Evolutionary conservation across 2,329 filamentous ascomycete species (phyloP), one percentile per base, ranked within the genome.

Genomic region (Diplodia scrobiculata): DNA sequence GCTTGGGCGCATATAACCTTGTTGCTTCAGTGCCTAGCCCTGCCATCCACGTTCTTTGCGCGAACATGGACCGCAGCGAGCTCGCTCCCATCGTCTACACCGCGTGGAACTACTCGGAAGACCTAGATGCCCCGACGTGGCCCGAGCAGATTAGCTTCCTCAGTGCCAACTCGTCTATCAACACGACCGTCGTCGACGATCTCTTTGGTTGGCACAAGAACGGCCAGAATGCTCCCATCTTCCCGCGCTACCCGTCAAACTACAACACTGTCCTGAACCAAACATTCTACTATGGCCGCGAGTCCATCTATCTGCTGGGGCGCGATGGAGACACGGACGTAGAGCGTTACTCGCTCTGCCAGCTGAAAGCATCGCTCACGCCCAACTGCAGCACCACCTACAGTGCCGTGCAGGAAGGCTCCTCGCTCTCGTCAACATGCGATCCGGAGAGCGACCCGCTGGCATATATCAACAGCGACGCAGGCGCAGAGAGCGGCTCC

Each of bases 11-110:
- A 55, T 93, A 92, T 74, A 81, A 80, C 2, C 79, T 94, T 2
- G 78, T 81, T 14, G 91, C 90, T 0, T 87, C 89, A 0, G 88
- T 92, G 0, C 85, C 89, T 0, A 89, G 87, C 0, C 90, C 91
- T 0, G 82, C 84, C 0, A 77, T 93, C 52, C 91, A 93, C 68
- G 88, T 91, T 0, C 76, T 92, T 36, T 95, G 91, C 70, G 88
- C 84, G 1, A 89, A 90, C 50, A 81, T 92, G 80, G 81, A 82
- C 0, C 66, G 74, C 21, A 71, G 80, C 0, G 89, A 91, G 64
- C 75, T 94, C 1, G 75, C 72, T 0, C 90, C 90, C 0, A 76
- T 93, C 1, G 79, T 93, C 0, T 92, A 89, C 68, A 81, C 81
- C 0, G 69, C 76, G 1, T 92, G 88, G 88, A 84, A 85, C 0